Base-by-base conservation (phyloP, 768 basidiomycete genomes). In the Galerina marginata region DNA sequence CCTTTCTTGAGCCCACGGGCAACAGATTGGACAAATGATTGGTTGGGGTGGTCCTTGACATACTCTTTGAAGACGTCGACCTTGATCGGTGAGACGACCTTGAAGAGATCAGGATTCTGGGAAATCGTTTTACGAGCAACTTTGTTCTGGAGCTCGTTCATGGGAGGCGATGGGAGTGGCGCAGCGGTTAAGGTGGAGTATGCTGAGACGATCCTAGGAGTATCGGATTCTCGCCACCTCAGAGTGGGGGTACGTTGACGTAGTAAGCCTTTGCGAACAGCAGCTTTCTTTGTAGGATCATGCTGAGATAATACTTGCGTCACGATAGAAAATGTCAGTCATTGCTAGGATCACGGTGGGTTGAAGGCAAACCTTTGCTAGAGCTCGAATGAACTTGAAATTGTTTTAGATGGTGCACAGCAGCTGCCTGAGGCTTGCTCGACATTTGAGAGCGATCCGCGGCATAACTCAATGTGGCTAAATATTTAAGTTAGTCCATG, bases 1-100 rank as follows among this genome's bases (percentile, higher is more conserved):
- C 82, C 81, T 2, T 77, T 63, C 0, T 65, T 57, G 0, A 84
- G 66, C 0, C 70, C 70, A 0, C 29, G 7, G 7, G 60, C 38
- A 1, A 82, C 73, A 0, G 76, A 82, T 0, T 62, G 4, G 0
- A 82, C 79, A 26, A 79, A 75, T 0, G 65, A 42, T 9, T 59
- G 72, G 51, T 81, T 82, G 0, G 80, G 78, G 59, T 82, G 81
- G 2, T 29, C 4, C 0, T 5, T 9, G 0, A 81, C 59, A 1
- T 75, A 64, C 2, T 42, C 7, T 48, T 75, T 54, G 36, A 81
- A 71, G 0, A 42, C 47, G 16, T 72, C 63, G 23, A 76, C 70
- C 11, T 79, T 68, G 56, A 82, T 72, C 0, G 77, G 79, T 0
- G 74, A 73, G 3, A 70, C 60, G 16, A 83, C 64, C 2, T 67